phyloP scores from a whole-genome alignment of 2,329 filamentous ascomycete species.

The Arthrobotrys musiformis region DNA sequence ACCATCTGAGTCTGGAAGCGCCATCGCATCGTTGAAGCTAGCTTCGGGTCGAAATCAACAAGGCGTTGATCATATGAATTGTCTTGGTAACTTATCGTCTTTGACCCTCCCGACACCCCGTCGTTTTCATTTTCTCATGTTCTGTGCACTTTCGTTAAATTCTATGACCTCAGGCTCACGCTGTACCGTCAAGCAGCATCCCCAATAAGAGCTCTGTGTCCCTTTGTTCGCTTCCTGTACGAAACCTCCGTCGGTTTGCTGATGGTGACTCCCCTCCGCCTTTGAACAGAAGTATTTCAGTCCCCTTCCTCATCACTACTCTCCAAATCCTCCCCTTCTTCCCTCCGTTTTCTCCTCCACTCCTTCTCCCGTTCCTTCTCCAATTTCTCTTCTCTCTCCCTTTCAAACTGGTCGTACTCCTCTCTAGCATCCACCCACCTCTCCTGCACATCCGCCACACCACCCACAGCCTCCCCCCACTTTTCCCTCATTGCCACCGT shows the following conservation, averaged over 20 bases:
- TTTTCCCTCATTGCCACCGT: slow-evolving; percentile 87
- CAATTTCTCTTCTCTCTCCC: slow-evolving; percentile 64
- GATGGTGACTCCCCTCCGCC: not conserved
- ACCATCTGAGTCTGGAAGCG: too few relatives aligned
- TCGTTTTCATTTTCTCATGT: not conserved
- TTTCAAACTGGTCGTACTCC: slow-evolving; percentile 83
- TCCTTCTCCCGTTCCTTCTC: slow-evolving; percentile 57
- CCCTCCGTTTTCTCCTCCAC: slow-evolving; percentile 51
- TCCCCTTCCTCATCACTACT: slow-evolving; percentile 42
- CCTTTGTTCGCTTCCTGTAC: not conserved
- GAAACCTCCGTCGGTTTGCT: not conserved
- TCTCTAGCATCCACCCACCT: slow-evolving; percentile 93
- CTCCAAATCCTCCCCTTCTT: slow-evolving; percentile 47
- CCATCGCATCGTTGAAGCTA: too few relatives aligned
- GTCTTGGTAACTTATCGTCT: too few relatives aligned
- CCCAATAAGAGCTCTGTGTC: not conserved
- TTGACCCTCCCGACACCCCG: too few relatives aligned
- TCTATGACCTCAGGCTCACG: not conserved
- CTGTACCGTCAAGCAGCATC: not conserved
- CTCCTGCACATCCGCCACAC: slow-evolving; percentile 90
- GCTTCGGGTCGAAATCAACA: too few relatives aligned
- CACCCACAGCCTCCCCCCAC: slow-evolving; percentile 76
- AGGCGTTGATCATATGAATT: too few relatives aligned
- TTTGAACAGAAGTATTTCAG: not conserved
- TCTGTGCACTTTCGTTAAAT: not conserved